Conservation (phyloP, 2,329 filamentous ascomycete genomes). For the Claviceps maximensis region DNA sequence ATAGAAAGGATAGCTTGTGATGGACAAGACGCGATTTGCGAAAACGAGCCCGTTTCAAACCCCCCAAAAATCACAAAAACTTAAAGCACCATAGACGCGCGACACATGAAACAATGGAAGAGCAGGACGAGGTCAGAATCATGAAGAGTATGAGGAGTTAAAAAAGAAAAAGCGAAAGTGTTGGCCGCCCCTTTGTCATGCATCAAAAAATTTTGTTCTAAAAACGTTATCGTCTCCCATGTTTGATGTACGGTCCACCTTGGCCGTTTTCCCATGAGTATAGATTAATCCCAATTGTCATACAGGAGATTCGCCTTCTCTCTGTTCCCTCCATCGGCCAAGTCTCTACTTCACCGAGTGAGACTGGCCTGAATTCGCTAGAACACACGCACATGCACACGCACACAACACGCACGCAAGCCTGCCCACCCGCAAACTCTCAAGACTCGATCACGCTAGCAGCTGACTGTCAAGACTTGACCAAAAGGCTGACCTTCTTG, state of each 20-base stretch:
- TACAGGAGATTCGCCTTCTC: constrained; percentile 3
- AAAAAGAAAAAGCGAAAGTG: constrained; percentile 21
- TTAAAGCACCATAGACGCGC: constrained; percentile 9
- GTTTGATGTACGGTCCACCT: constrained; percentile 21
- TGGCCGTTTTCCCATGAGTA: constrained; percentile 13
- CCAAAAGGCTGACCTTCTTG: constrained; percentile 7
- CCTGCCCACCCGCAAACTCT: constrained; percentile 2
- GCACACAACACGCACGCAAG: not conserved
- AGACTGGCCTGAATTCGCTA: constrained; percentile 6
- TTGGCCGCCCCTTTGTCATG: constrained; percentile 35
- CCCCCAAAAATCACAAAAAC: constrained; percentile 7
- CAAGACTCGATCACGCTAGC: constrained; percentile 12
- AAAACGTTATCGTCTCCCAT: constrained; percentile 20
- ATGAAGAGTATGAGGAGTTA: not conserved
- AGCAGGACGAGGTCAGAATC: constrained; percentile 5
- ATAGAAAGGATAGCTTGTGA: too few species aligned
- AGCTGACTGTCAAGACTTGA: constrained; percentile 6
- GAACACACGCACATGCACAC: constrained; percentile 11
- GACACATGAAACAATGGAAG: constrained; percentile 12
- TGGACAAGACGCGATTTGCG: constrained; percentile 9
- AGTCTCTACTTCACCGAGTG: constrained; percentile 4
- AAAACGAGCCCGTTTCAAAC: constrained; percentile 11
- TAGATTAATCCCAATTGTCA: constrained; percentile 5
- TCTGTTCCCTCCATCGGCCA: not conserved
- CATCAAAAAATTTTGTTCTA: constrained; percentile 37